Evolutionary conservation across 1,284 basidiomycete genomes (phyloP).

Genomic region (Violaceomyces palustris): DNA sequence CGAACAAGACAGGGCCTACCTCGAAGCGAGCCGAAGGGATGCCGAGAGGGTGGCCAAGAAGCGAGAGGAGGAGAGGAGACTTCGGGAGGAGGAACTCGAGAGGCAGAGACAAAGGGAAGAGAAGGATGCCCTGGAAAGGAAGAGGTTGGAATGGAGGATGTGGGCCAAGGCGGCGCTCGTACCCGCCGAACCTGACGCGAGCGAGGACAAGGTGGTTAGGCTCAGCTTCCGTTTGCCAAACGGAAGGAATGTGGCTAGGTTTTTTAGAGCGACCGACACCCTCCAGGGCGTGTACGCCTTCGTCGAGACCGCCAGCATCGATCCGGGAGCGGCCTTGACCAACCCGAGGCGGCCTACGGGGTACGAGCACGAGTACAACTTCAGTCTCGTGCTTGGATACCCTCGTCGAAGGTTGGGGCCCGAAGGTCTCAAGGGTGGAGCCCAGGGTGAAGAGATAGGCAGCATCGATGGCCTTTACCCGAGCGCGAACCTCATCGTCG

Average conservation of each 20-base stretch:
- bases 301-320: slow-evolving; percentile 24
- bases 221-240: slow-evolving; percentile 40
- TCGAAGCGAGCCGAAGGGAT: slow-evolving; percentile 30
- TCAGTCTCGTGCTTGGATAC: slow-evolving; percentile 44
- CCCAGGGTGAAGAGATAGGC: slow-evolving; percentile 2
- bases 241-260: slow-evolving; percentile 29
- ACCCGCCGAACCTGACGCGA: slow-evolving; percentile 19
- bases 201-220: slow-evolving; percentile 4
- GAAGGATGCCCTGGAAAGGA: slow-evolving; percentile 8
- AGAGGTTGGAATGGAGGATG: slow-evolving; percentile 26
- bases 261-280: slow-evolving; percentile 16
- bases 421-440: slow-evolving; percentile 2
- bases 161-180: slow-evolving; percentile 36
- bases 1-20: slow-evolving; percentile 43
- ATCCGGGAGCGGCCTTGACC: neutral
- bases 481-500: slow-evolving; percentile 42
- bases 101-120: slow-evolving; percentile 9
- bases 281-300: slow-evolving; percentile 36
- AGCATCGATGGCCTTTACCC: slow-evolving; percentile 25
- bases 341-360: neutral
- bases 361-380: slow-evolving; percentile 29
- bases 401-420: slow-evolving; percentile 22
- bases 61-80: slow-evolving; percentile 29
- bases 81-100: slow-evolving; percentile 8
- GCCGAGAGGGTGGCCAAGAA: slow-evolving; percentile 21